Base-by-base conservation (phyloP, 768 basidiomycete genomes). In the Phylloporus rhodoxanthus region DNA sequence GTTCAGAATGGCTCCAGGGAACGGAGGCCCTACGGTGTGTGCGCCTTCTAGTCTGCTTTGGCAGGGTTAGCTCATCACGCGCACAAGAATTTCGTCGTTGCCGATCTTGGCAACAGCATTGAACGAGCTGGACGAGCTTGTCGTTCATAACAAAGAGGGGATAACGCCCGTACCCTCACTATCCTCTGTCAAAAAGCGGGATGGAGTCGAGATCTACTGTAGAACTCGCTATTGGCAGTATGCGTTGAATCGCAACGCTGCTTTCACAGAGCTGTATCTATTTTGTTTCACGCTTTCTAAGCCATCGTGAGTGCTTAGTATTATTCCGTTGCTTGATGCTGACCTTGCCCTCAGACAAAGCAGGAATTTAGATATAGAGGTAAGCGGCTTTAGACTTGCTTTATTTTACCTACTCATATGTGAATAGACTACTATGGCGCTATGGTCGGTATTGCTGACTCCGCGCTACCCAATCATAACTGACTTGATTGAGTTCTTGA, bases 361-460 rank as follows among this genome's bases (percentile, higher is more conserved):
- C 17, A 77, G 81, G 55, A 90, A 87, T 62, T 80, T 90, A 53
- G 87, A 90, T 45, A 86, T 91, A 75, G 87, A 91, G 70, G 87
- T 86, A 53, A 58, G 71, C 57, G 19, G n/a, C 4, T 39, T 37
- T 5, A n/a, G 13, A 28, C 11, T 38, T 20, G 17, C 21, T 5
- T 26, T 34, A 36, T 33, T 19, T 37, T 5, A 2, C 19, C 33
- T 29, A 17, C 55, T 50, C 26, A 55, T 20, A 8, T 15, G 48
- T 15, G 19, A 32, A 26, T 50, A 90, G 83, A 87, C 82, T 21
- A 82, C 87, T 8, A 68, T 73, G 15, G 84, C 87, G 0, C 72
- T 91, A 36, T 89, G 88, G 86, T 76, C 79, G n/a, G 84, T 89
- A 14, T 70, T 86, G 38, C 69, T 93, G 3, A 70, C 65, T n/a